These are phyloP conservation scores for Cladochytrium tenue DNA, from an alignment of 371 early-diverging fungal genomes.

Conservation along the genomic window DNA sequence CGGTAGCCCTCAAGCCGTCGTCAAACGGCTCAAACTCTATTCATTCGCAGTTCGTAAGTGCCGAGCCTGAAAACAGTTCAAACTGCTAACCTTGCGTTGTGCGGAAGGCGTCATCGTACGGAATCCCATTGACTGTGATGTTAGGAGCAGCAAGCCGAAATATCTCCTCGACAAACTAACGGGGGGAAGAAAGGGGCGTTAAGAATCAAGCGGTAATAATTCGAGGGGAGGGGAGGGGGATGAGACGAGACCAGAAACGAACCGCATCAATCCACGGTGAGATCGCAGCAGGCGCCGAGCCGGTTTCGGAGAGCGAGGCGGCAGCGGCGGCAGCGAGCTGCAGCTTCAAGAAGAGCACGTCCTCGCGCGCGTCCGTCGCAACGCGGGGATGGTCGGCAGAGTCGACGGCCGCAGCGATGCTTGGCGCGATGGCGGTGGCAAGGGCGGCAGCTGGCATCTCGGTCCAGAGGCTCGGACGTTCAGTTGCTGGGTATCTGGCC, in stretches of 20 bases:
- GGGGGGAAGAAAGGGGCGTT: background rate
- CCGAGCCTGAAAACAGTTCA: background rate
- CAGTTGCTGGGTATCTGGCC: too few relatives aligned
- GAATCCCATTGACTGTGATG: conserved; percentile 4
- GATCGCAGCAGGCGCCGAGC: background rate
- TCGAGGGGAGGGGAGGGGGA: background rate
- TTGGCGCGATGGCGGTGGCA: too few relatives aligned
- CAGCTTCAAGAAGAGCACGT: conserved; percentile 2
- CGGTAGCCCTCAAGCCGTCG: background rate
- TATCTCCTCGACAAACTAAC: conserved; percentile 6
- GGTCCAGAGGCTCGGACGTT: too few relatives aligned
- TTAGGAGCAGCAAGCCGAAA: conserved; percentile 1
- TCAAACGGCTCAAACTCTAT: conserved; percentile 9
- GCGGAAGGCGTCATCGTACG: conserved; percentile 2
- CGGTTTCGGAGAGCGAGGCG: background rate
- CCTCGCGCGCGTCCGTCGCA: background rate
- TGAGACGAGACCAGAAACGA: background rate
- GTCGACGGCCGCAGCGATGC: too few relatives aligned
- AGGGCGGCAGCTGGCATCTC: too few relatives aligned
- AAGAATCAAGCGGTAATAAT: conserved; percentile 3
- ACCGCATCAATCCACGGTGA: background rate
- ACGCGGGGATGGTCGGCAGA: conserved; percentile 3
- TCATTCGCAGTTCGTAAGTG: background rate
- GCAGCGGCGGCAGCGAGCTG: background rate
- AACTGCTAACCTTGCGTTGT: background rate